Evolutionary conservation across 176 grass and related monocot genomes (phyloP).

Genomic region (Pontederia crassipes): DNA sequence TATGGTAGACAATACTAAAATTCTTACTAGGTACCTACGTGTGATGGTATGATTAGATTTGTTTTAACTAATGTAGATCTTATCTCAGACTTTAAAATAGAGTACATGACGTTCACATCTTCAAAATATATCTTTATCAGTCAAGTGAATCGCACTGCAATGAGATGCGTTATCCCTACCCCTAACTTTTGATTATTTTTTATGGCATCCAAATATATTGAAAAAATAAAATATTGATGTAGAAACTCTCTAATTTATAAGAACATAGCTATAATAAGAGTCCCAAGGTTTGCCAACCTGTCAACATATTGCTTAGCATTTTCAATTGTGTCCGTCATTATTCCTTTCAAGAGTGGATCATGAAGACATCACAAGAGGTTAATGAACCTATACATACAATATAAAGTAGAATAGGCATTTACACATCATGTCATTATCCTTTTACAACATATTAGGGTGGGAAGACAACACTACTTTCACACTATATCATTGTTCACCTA

Average conservation of each 20-base stretch:
- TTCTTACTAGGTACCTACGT: background rate
- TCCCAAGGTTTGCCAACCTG: constrained; percentile 33
- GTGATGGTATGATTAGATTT: constrained; percentile 36
- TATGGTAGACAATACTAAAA: constrained; percentile 17
- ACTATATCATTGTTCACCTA: too few species aligned
- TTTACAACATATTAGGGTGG: too few species aligned
- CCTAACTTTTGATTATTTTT: constrained; percentile 48
- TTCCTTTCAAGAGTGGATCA: constrained; percentile 15
- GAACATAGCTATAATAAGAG: constrained; percentile 61
- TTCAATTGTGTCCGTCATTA: constrained; percentile 32
- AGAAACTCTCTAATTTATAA: constrained; percentile 50
- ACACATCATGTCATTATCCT: too few species aligned
- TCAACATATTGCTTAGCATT: constrained; percentile 40
- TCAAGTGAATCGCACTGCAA: constrained; percentile 50
- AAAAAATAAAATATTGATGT: constrained; percentile 26
- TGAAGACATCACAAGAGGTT: too few species aligned
- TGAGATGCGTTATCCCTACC: constrained; percentile 53
- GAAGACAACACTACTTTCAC: too few species aligned
- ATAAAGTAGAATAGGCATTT: too few species aligned
- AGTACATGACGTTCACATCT: constrained; percentile 71
- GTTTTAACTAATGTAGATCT: constrained; percentile 68
- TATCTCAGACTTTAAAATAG: constrained; percentile 70
- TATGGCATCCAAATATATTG: background rate
- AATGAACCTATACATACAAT: too few species aligned
- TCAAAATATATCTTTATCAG: constrained; percentile 52